Percentiles rank a stretch among this genome's conserved stretches.
Conservation (phyloP, 2,329 filamentous ascomycete species). For the Exophiala sp. region DNA sequence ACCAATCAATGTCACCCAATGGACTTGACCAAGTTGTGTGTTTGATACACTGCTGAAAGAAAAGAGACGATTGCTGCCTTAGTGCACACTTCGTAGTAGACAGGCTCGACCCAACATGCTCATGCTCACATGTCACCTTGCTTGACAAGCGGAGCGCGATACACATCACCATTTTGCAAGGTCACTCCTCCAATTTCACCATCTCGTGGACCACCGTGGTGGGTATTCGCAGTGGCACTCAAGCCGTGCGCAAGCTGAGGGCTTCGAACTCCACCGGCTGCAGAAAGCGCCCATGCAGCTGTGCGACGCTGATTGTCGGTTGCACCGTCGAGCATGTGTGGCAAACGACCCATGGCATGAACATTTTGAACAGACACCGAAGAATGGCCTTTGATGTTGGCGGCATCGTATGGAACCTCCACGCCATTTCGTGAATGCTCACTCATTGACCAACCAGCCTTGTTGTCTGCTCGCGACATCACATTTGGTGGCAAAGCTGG, state of each 20-base stretch:
- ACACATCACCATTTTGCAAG: conserved; percentile 2
- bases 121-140: conserved; percentile 10
- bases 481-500: conserved; percentile 10
- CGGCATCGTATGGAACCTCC: conserved; percentile 8
- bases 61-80: not conserved
- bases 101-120: not conserved
- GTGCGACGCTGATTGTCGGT: conserved; percentile 20
- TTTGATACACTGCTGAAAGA: conserved; percentile 13
- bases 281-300: conserved; percentile 22
- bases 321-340: conserved; percentile 25
- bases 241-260: conserved; percentile 18
- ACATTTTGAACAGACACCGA: conserved; percentile 27
- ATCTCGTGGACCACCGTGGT: conserved; percentile 21
- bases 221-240: conserved; percentile 14
- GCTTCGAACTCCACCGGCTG: conserved; percentile 21
- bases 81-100: not conserved
- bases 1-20: conserved; percentile 16
- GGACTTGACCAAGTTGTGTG: conserved; percentile 14
- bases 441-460: conserved; percentile 6
- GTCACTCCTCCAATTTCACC: conserved; percentile 10
- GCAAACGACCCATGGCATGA: conserved; percentile 27
- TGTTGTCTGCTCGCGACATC: conserved; percentile 14
- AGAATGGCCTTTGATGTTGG: conserved; percentile 26
- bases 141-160: conserved; percentile 2
- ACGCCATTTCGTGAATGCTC: conserved; percentile 11